phyloP scores from a whole-genome alignment of 2,329 filamentous ascomycete species.

The Arthrobotrys sphaeroides region DNA sequence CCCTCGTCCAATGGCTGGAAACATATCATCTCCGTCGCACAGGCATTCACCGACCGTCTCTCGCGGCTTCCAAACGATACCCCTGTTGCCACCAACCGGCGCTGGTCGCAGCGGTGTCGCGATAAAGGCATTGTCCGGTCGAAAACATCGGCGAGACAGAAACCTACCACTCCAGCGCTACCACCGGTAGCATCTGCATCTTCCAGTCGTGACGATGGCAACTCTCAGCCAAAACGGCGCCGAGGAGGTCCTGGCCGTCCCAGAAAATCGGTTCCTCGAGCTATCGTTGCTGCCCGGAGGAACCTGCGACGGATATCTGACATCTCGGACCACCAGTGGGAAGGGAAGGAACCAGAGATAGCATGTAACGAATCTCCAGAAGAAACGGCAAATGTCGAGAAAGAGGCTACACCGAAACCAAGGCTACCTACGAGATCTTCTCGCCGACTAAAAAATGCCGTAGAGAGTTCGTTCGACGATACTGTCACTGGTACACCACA shows the following conservation, averaged over 20 bases:
- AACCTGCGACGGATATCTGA: slow-evolving; percentile 22
- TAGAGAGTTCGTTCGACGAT: neutral
- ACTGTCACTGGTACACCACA: neutral
- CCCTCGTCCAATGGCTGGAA: slow-evolving; percentile 24
- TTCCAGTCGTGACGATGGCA: neutral
- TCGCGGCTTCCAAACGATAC: slow-evolving; percentile 2
- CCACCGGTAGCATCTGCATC: neutral
- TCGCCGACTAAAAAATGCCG: neutral
- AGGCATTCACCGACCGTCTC: slow-evolving; percentile 30
- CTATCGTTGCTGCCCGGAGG: slow-evolving; percentile 26
- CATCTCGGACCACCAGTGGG: slow-evolving; percentile 44
- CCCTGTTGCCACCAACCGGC: slow-evolving; percentile 2
- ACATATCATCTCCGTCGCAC: slow-evolving; percentile 47
- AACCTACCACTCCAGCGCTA: neutral
- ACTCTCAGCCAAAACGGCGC: neutral
- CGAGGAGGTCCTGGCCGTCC: slow-evolving; percentile 11
- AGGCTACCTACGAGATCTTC: neutral
- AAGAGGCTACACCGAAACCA: neutral
- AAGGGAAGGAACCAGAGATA: neutral
- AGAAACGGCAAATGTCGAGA: neutral
- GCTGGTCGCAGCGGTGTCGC: slow-evolving; percentile 2
- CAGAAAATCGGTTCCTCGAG: neutral
- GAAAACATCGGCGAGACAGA: neutral
- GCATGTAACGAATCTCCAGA: neutral
- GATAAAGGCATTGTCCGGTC: neutral